A percentile compares a stretch with the other conserved stretches of the same genome.
Conservation (phyloP, 2,329 filamentous ascomycete species). For the Claviceps sorghi region DNA sequence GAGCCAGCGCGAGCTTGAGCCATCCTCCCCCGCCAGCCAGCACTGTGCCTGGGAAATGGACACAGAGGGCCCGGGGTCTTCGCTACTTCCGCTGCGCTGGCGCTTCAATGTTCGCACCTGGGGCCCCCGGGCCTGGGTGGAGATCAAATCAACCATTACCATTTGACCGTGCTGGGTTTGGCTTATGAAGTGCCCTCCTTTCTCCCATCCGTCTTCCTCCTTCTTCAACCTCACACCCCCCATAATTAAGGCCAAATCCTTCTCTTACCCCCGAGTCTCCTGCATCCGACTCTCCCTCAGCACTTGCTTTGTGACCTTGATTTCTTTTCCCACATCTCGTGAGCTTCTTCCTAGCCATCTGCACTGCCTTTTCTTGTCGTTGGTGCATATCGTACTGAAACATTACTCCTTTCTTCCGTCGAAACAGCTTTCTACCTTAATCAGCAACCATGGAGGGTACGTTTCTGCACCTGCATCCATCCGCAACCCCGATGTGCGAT, state of each 20-base stretch:
- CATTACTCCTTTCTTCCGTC: constrained; percentile 8
- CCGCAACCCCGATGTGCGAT: not conserved
- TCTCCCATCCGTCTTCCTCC: constrained; percentile 20
- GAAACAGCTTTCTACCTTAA: constrained; percentile 23
- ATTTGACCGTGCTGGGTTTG: not conserved
- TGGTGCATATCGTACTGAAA: constrained; percentile 3
- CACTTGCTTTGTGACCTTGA: constrained; percentile 5
- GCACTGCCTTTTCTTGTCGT: not conserved
- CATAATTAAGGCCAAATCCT: constrained; percentile 8
- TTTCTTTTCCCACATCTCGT: constrained; percentile 7
- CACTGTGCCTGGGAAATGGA: not conserved
- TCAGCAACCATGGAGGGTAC: constrained; percentile 43
- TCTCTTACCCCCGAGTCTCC: constrained; percentile 7
- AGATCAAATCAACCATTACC: not conserved
- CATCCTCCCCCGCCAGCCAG: not conserved
- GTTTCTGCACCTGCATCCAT: constrained; percentile 13
- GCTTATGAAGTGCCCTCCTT: constrained; percentile 13
- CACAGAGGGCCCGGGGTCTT: not conserved
- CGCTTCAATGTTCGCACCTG: not conserved
- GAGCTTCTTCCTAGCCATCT: constrained; percentile 9
- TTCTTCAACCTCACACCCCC: constrained; percentile 16
- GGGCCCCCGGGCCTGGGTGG: not conserved
- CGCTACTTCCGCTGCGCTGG: not conserved
- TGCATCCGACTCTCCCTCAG: constrained; percentile 10
- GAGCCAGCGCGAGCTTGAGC: not conserved